Conservation (phyloP, 805 yeast species). For the Teunomyces gatunensis region DNA sequence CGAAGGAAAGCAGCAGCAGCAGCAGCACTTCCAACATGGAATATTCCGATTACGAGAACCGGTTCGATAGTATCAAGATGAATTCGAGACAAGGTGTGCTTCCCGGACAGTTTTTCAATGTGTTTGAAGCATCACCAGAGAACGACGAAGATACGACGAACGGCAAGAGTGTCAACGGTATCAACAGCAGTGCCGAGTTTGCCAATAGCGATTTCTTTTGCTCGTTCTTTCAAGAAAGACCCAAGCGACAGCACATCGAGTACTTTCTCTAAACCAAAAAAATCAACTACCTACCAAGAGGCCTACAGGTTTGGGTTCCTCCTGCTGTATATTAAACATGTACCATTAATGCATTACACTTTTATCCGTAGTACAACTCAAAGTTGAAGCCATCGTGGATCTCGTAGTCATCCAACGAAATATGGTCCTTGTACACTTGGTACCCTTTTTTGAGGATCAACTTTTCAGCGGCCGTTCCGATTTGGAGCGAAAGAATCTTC, state of each 20-base stretch:
- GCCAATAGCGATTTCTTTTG: conserved; percentile 21
- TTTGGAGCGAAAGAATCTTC: conserved; percentile 74
- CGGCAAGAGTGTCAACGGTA: conserved; percentile 41
- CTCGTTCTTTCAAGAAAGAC: conserved; percentile 26
- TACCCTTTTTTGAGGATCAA: conserved; percentile 81
- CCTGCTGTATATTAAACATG: background rate
- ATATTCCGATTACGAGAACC: background rate
- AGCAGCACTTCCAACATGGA: conserved; percentile 3
- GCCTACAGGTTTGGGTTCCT: too few species aligned
- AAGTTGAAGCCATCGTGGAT: conserved; percentile 84
- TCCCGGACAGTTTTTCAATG: conserved; percentile 74
- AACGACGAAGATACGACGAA: conserved; percentile 59
- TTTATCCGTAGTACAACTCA: conserved; percentile 71
- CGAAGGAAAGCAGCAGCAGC: conserved; percentile 1
- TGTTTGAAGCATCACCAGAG: conserved; percentile 96
- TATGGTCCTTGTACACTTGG: conserved; percentile 82
- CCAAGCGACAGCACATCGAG: conserved; percentile 43
- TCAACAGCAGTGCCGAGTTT: conserved; percentile 9
- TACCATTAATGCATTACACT: background rate
- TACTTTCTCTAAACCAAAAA: conserved; percentile 42
- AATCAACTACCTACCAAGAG: background rate
- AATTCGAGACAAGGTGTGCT: conserved; percentile 25
- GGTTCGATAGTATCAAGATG: conserved; percentile 1
- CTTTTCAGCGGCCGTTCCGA: conserved; percentile 69
- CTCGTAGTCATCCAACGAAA: conserved; percentile 90